These are phyloP conservation scores for Musa beccarii DNA, from an alignment of 176 grass and related monocot genomes.

Conservation along the genomic window DNA sequence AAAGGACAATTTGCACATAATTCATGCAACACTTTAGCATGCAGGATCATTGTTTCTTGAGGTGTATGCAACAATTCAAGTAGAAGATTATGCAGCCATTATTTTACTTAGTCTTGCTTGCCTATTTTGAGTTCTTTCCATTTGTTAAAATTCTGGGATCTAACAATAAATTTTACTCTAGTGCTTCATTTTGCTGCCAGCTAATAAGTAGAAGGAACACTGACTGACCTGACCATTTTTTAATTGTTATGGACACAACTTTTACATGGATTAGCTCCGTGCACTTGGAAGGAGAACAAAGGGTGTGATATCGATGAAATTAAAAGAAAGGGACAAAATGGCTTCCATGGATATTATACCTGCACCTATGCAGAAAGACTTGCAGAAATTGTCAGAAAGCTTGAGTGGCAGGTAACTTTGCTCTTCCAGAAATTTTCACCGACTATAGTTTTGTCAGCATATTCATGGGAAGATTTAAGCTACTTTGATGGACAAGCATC, in stretches of 20 bases:
- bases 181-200: background rate
- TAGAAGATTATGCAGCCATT: too few relatives aligned
- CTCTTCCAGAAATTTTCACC: background rate
- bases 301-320: conserved; percentile 67
- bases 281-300: conserved; percentile 64
- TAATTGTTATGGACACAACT: background rate
- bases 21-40: too few relatives aligned
- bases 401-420: conserved; percentile 36
- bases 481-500: background rate
- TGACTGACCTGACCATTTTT: background rate
- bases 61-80: background rate
- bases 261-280: conserved; percentile 46
- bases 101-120: too few relatives aligned
- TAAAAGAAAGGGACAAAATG: conserved; percentile 72
- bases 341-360: conserved; percentile 91
- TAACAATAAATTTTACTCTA: background rate
- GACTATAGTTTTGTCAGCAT: background rate
- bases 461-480: background rate
- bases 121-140: too few relatives aligned
- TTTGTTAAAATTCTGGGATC: too few relatives aligned
- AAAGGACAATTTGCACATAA: too few relatives aligned
- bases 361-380: conserved; percentile 44
- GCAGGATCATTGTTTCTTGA: background rate
- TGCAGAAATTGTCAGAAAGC: conserved; percentile 36
- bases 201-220: background rate